Base-by-base conservation (phyloP, 73 alveolate genomes). In the Paramecium caudatum region DNA sequence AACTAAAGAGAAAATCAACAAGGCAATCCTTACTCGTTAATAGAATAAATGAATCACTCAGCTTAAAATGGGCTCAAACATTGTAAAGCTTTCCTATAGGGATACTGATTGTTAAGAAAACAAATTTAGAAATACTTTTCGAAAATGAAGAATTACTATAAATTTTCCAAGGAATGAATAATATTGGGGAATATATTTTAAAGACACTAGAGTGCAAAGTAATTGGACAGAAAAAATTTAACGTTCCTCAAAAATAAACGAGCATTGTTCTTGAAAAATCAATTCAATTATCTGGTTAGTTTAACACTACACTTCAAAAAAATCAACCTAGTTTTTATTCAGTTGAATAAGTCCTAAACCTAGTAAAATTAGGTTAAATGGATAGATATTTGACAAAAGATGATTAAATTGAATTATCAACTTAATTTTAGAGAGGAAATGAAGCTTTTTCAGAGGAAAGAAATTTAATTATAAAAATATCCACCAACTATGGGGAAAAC, bases 381-480 rank as follows among this genome's bases (percentile, higher is more conserved):
- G 49, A 36, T 2, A 36, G 34, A 36, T 65, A 25, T 32, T 32
- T 25, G n/a, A 65, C 47, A 1, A 36, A 43, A 1, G 83, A 36
- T 33, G 47, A 65, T 65, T 36, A 55, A 55, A 27, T 65, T 12
- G 83, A 65, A 65, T 33, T 65, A 65, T 33, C 83, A 3, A 43
- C 83, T 10, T 32, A 36, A 13, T 65, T 65, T 32, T 65, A 43
- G 27, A 65, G 34, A 65, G 83, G 83, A 30, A 65, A 65, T 65
- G 83, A 65, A 10, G 49, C 83, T 2, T 65, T 33, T 33, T 65
- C 17, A 25, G 83, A 65, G 34, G 83, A 65, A 12, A 65, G 83
- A 65, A 33, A 65, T 65, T 12, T 65, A 13, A 32, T 65, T 8
- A 32, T 33, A 10, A 65, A 36, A 13, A 65, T 65, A 10, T 65